Percentiles rank a stretch among this genome's conserved stretches.
phyloP scores from a whole-genome alignment of 2,329 filamentous ascomycete genomes.

The Colletotrichum horii region DNA sequence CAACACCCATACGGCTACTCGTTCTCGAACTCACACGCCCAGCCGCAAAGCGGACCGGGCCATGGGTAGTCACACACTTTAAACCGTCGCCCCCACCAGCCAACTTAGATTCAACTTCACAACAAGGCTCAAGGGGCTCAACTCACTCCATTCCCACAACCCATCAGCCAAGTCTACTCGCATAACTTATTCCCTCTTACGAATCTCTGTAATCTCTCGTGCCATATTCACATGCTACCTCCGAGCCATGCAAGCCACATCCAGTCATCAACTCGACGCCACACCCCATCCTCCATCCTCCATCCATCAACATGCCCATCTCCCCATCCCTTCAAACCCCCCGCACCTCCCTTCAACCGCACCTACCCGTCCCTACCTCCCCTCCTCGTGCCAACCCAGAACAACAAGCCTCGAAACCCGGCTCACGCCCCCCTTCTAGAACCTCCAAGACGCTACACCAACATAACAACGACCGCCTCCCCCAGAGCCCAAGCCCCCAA shows the following conservation, averaged over 20 bases:
- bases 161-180: not conserved
- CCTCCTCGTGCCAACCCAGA: not conserved
- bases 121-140: not conserved
- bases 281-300: not conserved
- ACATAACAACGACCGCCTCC: not conserved
- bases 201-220: rapidly evolving
- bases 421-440: not conserved
- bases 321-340: not conserved
- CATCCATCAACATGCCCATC: not conserved
- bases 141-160: not conserved
- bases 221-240: not conserved
- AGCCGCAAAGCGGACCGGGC: not conserved
- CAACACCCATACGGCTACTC: not conserved
- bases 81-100: not conserved
- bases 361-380: not conserved
- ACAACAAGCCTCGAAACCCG: not conserved
- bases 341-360: not conserved
- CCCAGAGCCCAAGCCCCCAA: not conserved
- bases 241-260: not conserved
- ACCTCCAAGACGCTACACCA: not conserved
- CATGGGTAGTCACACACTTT: not conserved
- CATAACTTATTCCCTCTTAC: not conserved
- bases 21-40: not conserved
- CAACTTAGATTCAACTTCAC: not conserved
- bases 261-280: not conserved